Base-by-base conservation (phyloP, 257 asterid genomes). In the Coffea eugenioides region DNA sequence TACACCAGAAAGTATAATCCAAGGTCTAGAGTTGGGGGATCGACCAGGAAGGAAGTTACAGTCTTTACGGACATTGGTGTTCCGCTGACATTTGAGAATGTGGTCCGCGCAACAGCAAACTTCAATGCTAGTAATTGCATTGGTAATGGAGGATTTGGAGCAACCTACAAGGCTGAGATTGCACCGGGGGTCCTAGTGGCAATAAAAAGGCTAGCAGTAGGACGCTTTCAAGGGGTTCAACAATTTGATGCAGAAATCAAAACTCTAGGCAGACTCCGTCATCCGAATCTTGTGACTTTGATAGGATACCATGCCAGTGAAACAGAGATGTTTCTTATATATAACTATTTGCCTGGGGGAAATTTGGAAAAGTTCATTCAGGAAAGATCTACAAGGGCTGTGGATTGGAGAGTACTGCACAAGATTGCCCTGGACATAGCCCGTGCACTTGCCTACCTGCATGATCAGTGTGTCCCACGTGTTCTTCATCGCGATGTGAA, bases 401-500 rank as follows among this genome's bases (percentile, higher is more conserved):
- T 89, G n/a, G 97, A 91, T 77, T 95, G 98, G 98, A 88, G 97
- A 79, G 82, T 93, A 16, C 89, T 95, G 69, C 97, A 95, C 89
- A 95, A 93, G 87, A 95, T 93, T 49, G 98, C 98, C 52, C 84
- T 93, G 80, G 95, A 95, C 85, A 85, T 95, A 48, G 87, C 98
- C 39, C 88, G 93, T 23, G 97, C 98, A 3, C 97, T 95, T 8
- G 93, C 97, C n/a, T 95, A 93, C 84, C 84, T 95, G 13, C 98
- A 95, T 11, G 98, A 95, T 69, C 97, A 91, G 80, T 95, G 98
- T 65, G 97, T 89, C 23, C 98, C 98, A 0, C 94, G 97, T 31
- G 98, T 95, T 8, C 97, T 93, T 72, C 98, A 95, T 62, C 94
- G 98, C 9, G 98, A 95, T 46, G 98, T 95, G 87, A 95, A 95